Base-by-base conservation (phyloP, 2,329 filamentous ascomycete genomes). In the Seiridium cupressi region DNA sequence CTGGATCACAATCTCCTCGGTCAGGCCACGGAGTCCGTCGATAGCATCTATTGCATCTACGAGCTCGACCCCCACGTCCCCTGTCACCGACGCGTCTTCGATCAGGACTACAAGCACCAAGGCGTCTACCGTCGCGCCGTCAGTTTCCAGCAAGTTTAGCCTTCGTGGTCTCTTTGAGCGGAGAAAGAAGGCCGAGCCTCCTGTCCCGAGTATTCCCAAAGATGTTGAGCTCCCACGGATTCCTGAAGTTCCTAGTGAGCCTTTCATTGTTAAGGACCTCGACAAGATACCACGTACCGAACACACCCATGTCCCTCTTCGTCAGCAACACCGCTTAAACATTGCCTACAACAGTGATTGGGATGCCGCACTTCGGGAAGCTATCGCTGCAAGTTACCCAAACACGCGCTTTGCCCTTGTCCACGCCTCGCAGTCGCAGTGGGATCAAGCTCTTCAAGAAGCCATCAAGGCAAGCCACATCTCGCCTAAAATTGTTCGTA, bases 351-450 rank as follows among this genome's bases (percentile, higher is more conserved):
- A 57, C 11, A 67, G 57, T 1, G 69, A 76, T 54, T 80, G 79
- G 79, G 68, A 73, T 38, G 62, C 58, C 1, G 74, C 70, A 4
- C 68, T 76, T 11, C 61, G 67, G 9, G 69, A 72, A 44, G 72
- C 74, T 4, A 60, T 75, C n/a, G 57, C 44, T 11, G 69, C 67
- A 44, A 73, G 73, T 63, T 70, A 70, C 47, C 68, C 65, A 5
- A 53, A 57, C 13, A 65, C 65, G 44, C 46, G 61, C 54, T 10
- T 60, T 35, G 60, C 55, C 26, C 49, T 47, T 26, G 36, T 44
- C 55, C 38, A 61, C 35, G 59, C 47, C 61, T 51, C 57, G 66
- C 32, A 61, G 68, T 56, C 70, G 62, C 55, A 26, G 18, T 26
- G 18, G 18, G 18, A 2, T 26, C 18, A 26, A 66, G 66, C 60